Percentiles rank a stretch among this genome's conserved stretches.
Evolutionary conservation across 352 stramenopile species (phyloP).

Genomic region (Phytophthora parvispora): DNA sequence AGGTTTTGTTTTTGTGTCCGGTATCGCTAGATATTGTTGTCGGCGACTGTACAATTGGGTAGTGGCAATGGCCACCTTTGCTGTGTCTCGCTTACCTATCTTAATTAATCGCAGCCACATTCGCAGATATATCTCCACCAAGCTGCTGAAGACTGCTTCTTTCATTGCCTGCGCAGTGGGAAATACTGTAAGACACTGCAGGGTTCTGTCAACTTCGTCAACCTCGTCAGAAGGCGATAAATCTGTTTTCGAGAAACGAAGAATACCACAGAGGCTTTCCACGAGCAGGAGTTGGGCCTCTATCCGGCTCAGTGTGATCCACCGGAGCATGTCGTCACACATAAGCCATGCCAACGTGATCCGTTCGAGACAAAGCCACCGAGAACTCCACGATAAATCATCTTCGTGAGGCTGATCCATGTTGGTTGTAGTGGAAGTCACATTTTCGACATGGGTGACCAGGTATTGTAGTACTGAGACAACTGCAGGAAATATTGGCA

Average conservation of each 20-base stretch:
- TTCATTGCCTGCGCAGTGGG: slow-evolving; percentile 7
- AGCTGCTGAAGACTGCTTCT: slow-evolving; percentile 10
- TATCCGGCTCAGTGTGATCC: slow-evolving; percentile 64
- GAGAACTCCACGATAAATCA: slow-evolving; percentile 11
- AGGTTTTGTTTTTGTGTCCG: slow-evolving; percentile 9
- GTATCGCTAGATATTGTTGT: slow-evolving; percentile 2
- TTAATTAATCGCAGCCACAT: slow-evolving; percentile 24
- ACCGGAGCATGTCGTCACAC: slow-evolving; percentile 78
- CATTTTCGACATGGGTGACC: background rate
- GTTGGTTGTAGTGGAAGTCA: background rate
- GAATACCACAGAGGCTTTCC: slow-evolving; percentile 33
- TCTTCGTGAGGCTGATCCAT: background rate
- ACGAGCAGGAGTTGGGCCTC: slow-evolving; percentile 49
- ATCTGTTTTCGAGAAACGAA: slow-evolving; percentile 16
- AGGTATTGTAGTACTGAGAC: slow-evolving; percentile 10
- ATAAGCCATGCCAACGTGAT: slow-evolving; percentile 58
- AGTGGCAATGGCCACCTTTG: slow-evolving; percentile 3
- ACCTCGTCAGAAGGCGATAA: slow-evolving; percentile 2
- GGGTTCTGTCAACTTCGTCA: slow-evolving; percentile 12
- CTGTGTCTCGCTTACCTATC: background rate
- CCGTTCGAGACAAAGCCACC: slow-evolving; percentile 49
- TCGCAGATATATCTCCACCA: slow-evolving; percentile 33
- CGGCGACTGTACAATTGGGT: slow-evolving; percentile 20
- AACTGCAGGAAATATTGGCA: slow-evolving; percentile 50
- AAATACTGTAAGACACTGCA: slow-evolving; percentile 6